Evolutionary conservation across 345 rosid species (phyloP), one percentile per base, ranked within the genome.

Genomic region (Aquilaria yunnanensis): DNA sequence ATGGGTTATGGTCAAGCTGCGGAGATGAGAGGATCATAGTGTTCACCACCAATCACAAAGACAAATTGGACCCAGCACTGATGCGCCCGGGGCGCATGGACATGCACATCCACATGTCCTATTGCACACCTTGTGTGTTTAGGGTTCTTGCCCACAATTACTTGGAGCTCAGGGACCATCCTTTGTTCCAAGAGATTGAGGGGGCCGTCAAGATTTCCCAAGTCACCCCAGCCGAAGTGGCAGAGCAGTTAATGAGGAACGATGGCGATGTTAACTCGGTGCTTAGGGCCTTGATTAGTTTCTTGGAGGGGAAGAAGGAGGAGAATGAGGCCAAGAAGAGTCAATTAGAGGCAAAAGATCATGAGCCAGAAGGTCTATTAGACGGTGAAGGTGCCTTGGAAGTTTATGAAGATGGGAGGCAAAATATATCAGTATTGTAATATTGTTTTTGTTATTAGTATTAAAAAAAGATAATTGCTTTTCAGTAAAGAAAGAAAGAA

Each of bases 81-180:
- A 41, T 79, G 47, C 63, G 86, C 3, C 83, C 86, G 0, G 86
- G 86, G 4, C 67, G 86, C 16, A 84, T 81, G 89, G 89, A 84
- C 23, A 33, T 81, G 31, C 90, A 85, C 37, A 31, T 85, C 16
- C 76, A 78, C 74, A 72, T 85, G 85, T 74, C 85, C 0, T 78
- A 80, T 13, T 78, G 83, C 57, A 80, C 73, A 5, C 71, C 74
- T 0, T 48, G 14, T 31, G 75, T 73, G 11, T 85, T 85, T 61
- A 70, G 11, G 51, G 16, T 62, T 63, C 74, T 78, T 14, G 87
- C 85, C 3, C 6, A 51, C 2, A 85, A 76, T 14, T 85, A 80
- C 59, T 70, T 80, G 0, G 79, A 73, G 2, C 50, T 78, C 2
- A n/a, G 67, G 9, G 73, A 77, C 5, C 81, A 81, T 41, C 0